Conservation (phyloP, 805 yeast genomes). For the Debaryomyces hansenii region DNA sequence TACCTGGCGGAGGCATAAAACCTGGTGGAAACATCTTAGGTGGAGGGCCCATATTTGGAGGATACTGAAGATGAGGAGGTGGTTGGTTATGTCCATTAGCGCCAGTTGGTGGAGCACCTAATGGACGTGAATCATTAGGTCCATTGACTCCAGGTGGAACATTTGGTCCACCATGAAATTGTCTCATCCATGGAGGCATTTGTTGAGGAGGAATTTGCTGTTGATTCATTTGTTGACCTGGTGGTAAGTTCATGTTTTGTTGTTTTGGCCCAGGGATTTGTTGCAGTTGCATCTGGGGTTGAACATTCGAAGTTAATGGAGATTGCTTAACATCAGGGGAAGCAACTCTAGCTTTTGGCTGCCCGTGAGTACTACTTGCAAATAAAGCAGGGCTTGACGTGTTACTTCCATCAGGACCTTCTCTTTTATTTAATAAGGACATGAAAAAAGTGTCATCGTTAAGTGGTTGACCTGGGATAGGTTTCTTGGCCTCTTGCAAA, state of each 20-base stretch:
- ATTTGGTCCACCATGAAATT: conserved; percentile 10
- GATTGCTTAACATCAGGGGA: background rate
- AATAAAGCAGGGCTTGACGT: background rate
- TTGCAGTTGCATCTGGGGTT: background rate
- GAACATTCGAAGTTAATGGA: background rate
- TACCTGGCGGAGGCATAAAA: conserved; percentile 20
- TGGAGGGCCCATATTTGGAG: conserved; percentile 5
- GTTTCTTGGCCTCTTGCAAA: too few species aligned
- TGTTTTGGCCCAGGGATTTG: conserved; percentile 4
- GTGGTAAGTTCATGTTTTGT: background rate
- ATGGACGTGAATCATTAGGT: conserved; percentile 3
- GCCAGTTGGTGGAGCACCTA: background rate
- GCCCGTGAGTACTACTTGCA: background rate
- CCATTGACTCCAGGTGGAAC: background rate
- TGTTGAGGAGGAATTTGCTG: conserved; percentile 15
- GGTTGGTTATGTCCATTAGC: conserved; percentile 6
- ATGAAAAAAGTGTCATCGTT: conserved; percentile 47
- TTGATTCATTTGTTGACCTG: conserved; percentile 10
- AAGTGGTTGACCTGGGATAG: conserved; percentile 3
- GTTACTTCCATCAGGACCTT: conserved; percentile 1
- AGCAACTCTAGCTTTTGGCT: background rate
- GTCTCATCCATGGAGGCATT: conserved; percentile 29
- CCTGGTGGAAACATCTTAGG: conserved; percentile 39
- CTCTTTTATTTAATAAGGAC: conserved; percentile 43
- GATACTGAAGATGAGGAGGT: conserved; percentile 14